A percentile compares a stretch with the other conserved stretches of the same genome.
Conservation (phyloP, 2,329 filamentous ascomycete genomes). For the Aspergillus hortae region DNA sequence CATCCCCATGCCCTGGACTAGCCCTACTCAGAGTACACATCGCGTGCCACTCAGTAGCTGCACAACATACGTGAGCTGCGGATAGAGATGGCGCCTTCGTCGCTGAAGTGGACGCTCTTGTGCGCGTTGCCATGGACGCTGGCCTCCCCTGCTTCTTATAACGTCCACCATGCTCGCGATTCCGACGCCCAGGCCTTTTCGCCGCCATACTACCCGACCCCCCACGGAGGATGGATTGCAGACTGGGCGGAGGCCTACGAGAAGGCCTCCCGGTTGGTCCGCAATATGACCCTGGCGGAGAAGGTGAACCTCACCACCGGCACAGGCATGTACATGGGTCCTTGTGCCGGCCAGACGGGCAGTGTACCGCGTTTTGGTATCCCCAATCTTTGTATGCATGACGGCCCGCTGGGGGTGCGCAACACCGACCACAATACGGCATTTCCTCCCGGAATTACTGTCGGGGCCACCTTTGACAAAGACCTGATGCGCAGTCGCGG, state of each 20-base stretch:
- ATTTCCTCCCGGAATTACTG: conserved; percentile 76
- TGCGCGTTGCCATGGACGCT: conserved; percentile 7
- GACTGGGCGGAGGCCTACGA: conserved; percentile 68
- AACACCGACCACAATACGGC: conserved; percentile 71
- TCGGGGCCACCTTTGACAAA: conserved; percentile 72
- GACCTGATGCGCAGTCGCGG: conserved; percentile 65
- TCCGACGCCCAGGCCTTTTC: conserved; percentile 25
- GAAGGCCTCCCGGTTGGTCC: conserved; percentile 66
- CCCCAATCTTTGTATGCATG: conserved; percentile 68
- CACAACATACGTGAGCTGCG: too few species aligned
- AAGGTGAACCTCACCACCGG: conserved; percentile 76
- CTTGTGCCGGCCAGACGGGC: conserved; percentile 73
- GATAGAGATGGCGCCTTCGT: conserved; percentile 5
- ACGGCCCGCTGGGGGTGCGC: conserved; percentile 68
- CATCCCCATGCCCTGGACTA: too few species aligned
- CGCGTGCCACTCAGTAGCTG: too few species aligned
- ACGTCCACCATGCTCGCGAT: conserved; percentile 14
- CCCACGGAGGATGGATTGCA: conserved; percentile 66
- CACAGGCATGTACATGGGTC: conserved; percentile 68
- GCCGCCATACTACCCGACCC: conserved; percentile 68
- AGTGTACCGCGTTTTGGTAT: conserved; percentile 68
- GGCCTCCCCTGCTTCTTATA: neutral
- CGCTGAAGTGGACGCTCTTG: conserved; percentile 1
- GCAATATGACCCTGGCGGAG: conserved; percentile 73
- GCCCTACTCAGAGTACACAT: too few species aligned